phyloP scores from a whole-genome alignment of 345 rosid species.

The Citrus medica region DNA sequence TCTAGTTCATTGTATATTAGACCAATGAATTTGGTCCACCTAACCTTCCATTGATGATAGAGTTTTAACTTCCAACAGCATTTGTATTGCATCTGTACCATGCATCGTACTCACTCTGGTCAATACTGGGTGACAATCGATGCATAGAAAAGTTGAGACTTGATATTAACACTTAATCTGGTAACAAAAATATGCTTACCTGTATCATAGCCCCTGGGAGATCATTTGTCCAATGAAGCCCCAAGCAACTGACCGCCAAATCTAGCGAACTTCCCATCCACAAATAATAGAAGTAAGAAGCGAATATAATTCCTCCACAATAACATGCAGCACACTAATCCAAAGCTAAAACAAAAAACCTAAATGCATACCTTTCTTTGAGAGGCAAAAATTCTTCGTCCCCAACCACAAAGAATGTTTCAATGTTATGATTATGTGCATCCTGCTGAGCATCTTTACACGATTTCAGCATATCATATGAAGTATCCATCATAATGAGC shows the following conservation, averaged over 20 bases:
- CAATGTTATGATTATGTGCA: conserved; percentile 35
- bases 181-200: conserved; percentile 31
- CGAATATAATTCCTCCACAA: conserved; percentile 1
- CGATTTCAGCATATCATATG: conserved; percentile 73
- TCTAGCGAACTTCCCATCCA: conserved; percentile 74
- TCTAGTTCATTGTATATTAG: background rate
- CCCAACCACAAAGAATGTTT: conserved; percentile 68
- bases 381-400: conserved; percentile 94
- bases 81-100: background rate
- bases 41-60: background rate
- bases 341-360: background rate
- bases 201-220: conserved; percentile 99
- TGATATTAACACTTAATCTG: conserved; percentile 1
- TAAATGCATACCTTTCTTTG: conserved; percentile 60
- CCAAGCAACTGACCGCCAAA: conserved; percentile 83
- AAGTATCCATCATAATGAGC: conserved; percentile 90
- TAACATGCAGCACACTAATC: background rate
- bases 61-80: background rate
- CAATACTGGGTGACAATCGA: background rate
- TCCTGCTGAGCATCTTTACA: conserved; percentile 51
- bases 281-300: conserved; percentile 18
- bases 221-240: conserved; percentile 99
- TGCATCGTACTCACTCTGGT: background rate
- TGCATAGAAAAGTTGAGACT: background rate
- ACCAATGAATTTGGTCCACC: background rate